Evolutionary conservation across 2,329 filamentous ascomycete species (phyloP).

Genomic region (Aspergillus arachidicola): DNA sequence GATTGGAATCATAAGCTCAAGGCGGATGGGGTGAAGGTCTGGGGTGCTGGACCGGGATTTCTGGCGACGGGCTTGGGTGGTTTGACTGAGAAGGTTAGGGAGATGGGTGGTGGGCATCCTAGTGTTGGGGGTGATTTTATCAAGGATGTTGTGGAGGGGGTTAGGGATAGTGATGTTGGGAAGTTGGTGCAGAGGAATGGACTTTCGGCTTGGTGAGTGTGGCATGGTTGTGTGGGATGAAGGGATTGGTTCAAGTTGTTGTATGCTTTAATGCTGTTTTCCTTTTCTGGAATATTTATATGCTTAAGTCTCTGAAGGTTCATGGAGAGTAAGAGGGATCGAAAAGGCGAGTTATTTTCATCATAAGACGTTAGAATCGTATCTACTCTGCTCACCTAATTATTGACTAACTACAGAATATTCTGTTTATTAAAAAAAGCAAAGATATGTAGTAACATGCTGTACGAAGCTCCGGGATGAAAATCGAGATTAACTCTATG

Average conservation of each 20-base stretch:
- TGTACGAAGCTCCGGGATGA: not conserved
- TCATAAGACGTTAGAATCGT: not conserved
- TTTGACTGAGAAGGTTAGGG: not conserved
- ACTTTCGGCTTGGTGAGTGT: not conserved
- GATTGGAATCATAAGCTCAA: not conserved
- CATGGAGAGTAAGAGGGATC: not conserved
- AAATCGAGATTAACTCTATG: not conserved
- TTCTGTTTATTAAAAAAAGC: too few relatives aligned
- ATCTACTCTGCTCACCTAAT: not conserved
- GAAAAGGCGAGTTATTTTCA: not conserved
- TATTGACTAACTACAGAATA: too few relatives aligned
- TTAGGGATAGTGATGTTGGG: not conserved
- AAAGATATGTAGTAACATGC: not conserved
- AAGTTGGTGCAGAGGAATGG: not conserved
- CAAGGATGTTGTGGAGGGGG: not conserved
- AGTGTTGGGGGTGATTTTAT: not conserved
- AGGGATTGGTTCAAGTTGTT: not conserved
- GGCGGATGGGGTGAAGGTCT: not conserved
- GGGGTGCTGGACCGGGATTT: not conserved
- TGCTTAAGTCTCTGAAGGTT: not conserved
- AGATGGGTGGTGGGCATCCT: not conserved
- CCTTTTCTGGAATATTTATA: not conserved
- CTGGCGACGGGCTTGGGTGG: not conserved
- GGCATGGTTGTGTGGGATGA: not conserved
- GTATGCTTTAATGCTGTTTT: not conserved